phyloP scores from a whole-genome alignment of 306 rosid species.

The Quillaja saponaria region DNA sequence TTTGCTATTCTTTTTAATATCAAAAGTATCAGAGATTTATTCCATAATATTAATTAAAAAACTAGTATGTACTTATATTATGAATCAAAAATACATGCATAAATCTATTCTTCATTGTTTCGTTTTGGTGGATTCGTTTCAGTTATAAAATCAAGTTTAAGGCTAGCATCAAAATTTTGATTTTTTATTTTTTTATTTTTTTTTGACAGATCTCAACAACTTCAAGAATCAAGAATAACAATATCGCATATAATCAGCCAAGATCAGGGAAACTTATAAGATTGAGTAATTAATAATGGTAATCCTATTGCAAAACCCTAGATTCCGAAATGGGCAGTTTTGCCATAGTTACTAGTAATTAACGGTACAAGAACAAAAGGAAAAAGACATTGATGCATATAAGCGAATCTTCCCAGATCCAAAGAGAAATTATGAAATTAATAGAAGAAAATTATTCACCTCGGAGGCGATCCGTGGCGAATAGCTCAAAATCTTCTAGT shows the following conservation, averaged over 20 bases:
- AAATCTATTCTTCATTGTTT: too few relatives aligned
- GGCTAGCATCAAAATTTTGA: neutral
- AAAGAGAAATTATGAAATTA: too few relatives aligned
- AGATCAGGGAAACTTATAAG: neutral
- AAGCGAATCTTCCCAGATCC: slow-evolving; percentile 9
- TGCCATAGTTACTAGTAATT: too few relatives aligned
- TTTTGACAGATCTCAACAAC: too few relatives aligned
- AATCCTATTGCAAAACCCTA: slow-evolving; percentile 20
- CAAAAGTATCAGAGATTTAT: too few relatives aligned
- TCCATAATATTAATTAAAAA: too few relatives aligned
- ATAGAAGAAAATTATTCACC: slow-evolving; percentile 40
- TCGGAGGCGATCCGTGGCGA: slow-evolving; percentile 91
- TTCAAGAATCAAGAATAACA: slow-evolving; percentile 1
- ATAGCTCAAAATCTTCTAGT: slow-evolving; percentile 87
- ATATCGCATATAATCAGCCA: neutral
- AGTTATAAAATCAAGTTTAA: slow-evolving; percentile 6
- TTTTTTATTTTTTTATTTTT: neutral
- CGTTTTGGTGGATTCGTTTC: too few relatives aligned
- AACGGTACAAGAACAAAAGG: too few relatives aligned
- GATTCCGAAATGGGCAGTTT: neutral
- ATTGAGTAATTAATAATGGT: neutral
- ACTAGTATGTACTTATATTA: too few relatives aligned
- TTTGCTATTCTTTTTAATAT: too few relatives aligned
- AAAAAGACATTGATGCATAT: neutral
- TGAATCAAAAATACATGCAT: too few relatives aligned